Conservation (phyloP, 73 alveolate genomes). For the Paramecium caudatum region DNA sequence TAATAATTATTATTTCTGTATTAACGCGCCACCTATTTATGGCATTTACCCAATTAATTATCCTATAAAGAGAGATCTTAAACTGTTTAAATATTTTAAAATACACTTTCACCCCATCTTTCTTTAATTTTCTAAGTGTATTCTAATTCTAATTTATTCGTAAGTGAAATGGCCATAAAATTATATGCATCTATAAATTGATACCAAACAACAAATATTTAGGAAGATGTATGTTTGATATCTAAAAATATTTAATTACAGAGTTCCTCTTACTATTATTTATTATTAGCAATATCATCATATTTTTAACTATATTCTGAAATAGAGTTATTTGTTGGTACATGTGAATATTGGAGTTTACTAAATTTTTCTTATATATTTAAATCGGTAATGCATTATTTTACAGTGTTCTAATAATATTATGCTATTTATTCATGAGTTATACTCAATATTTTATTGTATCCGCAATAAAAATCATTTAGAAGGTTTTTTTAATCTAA, state of each 20-base stretch:
- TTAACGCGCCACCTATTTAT: constrained; percentile 76
- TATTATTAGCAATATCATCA: neutral
- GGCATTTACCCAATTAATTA: constrained; percentile 74
- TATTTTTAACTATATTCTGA: neutral
- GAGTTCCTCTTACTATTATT: neutral
- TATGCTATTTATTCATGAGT: neutral
- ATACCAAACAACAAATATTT: constrained; percentile 62
- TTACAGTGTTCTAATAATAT: neutral
- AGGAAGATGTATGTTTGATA: constrained; percentile 2
- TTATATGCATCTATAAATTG: constrained; percentile 46
- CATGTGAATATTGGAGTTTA: neutral
- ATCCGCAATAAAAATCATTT: constrained; percentile 7
- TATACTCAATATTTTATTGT: neutral
- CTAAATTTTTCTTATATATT: neutral
- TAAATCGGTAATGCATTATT: constrained; percentile 13
- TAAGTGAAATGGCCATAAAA: neutral
- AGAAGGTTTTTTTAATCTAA: neutral
- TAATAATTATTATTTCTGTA: constrained; percentile 76
- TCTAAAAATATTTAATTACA: constrained; percentile 23
- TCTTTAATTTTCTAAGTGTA: constrained; percentile 76
- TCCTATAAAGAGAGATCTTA: constrained; percentile 80
- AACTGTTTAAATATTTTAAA: constrained; percentile 76
- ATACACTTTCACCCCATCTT: constrained; percentile 86
- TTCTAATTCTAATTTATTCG: constrained; percentile 38
- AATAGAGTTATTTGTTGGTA: neutral